Evolutionary conservation across 768 basidiomycete species (phyloP), one percentile per base, ranked within the genome.

Genomic region (Tremella fuciformis): DNA sequence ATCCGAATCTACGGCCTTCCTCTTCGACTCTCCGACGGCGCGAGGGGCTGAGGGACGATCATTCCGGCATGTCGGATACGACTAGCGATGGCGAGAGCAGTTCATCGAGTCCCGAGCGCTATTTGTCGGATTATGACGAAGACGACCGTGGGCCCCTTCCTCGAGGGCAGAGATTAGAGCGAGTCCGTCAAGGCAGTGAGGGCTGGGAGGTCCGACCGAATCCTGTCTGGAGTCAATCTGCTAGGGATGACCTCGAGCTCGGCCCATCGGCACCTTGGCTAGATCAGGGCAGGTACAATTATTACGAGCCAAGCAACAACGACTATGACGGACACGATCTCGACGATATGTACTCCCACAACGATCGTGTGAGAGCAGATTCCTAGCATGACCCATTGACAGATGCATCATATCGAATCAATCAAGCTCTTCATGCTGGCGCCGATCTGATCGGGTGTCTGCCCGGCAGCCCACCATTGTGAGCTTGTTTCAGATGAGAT

Each of bases 1-100:
- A 96, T 70, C 92, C 92, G 7, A 70, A 79, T 38, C 83, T 94
- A 9, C 80, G 79, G 39, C 86, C 91, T 0, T 85, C 83, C 62
- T 66, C 80, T 16, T 42, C 18, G 16, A 46, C 42, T 4, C 19
- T 29, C 26, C 7, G 26, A 29, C 49, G 26, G 15, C 49, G 25
- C 26, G 39, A 15, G 19, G 6, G 22, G 18, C 19, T 19, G 40
- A 18, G 16, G 51, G 38, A 53, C 21, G 13, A 48, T 19, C 50
- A 44, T 9, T 11, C 13, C 16, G 21, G 50, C 16, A 53, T 46
- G 62, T 47, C 7, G 34, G 18, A 6, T 59, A 52, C 24, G 66
- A 50, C 69, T 21, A 47, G 47, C 49, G 40, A 49, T 21, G 15
- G 60, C 60, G 34, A 52, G 38, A 52, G 51, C 13, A 13, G 37